Conservation (phyloP, 805 yeast species). For the Nematodospora valgi region DNA sequence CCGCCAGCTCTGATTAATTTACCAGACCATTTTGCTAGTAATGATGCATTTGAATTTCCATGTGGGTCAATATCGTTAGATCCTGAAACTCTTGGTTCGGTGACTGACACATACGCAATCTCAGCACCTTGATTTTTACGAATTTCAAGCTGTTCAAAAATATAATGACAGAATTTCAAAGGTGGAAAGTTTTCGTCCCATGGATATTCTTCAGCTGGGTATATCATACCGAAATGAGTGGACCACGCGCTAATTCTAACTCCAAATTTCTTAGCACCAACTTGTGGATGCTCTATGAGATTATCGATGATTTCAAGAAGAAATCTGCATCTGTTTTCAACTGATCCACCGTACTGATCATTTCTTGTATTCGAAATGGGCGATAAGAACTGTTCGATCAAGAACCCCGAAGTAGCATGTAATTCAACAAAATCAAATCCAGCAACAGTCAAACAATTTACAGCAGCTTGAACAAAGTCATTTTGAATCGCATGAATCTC, state of each 20-base stretch:
- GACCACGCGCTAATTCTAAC: conserved; percentile 24
- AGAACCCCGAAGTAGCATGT: conserved; percentile 40
- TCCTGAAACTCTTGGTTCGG: conserved; percentile 33
- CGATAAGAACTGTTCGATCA: conserved; percentile 35
- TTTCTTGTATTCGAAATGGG: conserved; percentile 31
- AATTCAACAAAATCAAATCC: conserved; percentile 40
- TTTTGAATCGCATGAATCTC: conserved; percentile 11
- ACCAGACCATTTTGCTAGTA: conserved; percentile 26
- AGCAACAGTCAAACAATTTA: conserved; percentile 18
- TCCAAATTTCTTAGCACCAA: conserved; percentile 17
- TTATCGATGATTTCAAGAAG: conserved; percentile 34
- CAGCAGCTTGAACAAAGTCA: conserved; percentile 13
- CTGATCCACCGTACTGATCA: conserved; percentile 31
- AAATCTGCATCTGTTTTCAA: conserved; percentile 37
- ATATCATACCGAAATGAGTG: conserved; percentile 26
- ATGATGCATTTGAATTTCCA: conserved; percentile 16
- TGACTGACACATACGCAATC: conserved; percentile 34
- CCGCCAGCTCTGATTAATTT: conserved; percentile 16
- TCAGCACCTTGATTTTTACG: conserved; percentile 22
- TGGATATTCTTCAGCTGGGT: conserved; percentile 18
- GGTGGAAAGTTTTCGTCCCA: conserved; percentile 19
- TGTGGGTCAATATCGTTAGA: conserved; percentile 19
- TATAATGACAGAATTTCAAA: conserved; percentile 18
- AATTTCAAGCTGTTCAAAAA: conserved; percentile 28
- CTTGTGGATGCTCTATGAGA: conserved; percentile 15